Percentiles rank a stretch among this genome's conserved stretches.
Evolutionary conservation across 2,329 filamentous ascomycete species (phyloP).

Genomic region (Penicillium crustosum): DNA sequence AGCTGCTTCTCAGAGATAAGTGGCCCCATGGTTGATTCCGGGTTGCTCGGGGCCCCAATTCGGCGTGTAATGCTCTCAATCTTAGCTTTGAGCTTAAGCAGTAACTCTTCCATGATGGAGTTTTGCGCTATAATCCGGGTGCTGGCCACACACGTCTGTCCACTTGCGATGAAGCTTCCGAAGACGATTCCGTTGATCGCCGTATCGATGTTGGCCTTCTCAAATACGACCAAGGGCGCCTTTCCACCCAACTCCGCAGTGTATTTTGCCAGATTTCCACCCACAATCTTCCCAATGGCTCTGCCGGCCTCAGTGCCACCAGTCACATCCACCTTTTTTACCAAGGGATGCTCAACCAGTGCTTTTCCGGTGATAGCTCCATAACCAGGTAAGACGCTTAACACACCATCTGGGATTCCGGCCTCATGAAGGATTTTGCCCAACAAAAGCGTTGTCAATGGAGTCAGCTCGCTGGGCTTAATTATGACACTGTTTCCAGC

Average conservation of each 20-base stretch:
- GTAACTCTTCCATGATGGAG: constrained; percentile 40
- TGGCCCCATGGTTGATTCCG: constrained; percentile 21
- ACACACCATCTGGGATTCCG: constrained; percentile 45
- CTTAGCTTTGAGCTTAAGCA: constrained; percentile 43
- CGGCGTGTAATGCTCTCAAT: constrained; percentile 47
- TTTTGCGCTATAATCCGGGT: constrained; percentile 55
- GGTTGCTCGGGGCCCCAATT: constrained; percentile 19
- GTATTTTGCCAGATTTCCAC: constrained; percentile 35
- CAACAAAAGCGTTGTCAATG: constrained; percentile 44
- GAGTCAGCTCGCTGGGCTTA: constrained; percentile 45
- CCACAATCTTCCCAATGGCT: constrained; percentile 34
- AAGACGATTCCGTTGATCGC: constrained; percentile 39
- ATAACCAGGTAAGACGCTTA: constrained; percentile 54
- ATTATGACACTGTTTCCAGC: constrained; percentile 43
- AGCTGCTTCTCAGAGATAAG: constrained; percentile 20
- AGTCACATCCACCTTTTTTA: constrained; percentile 39
- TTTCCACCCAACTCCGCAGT: constrained; percentile 42
- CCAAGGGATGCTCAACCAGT: constrained; percentile 30
- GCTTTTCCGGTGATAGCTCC: constrained; percentile 48
- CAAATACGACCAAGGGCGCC: constrained; percentile 37
- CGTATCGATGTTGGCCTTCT: constrained; percentile 33
- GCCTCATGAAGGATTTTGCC: constrained; percentile 44
- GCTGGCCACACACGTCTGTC: constrained; percentile 58
- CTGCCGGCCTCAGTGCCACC: constrained; percentile 35
- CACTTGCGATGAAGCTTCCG: constrained; percentile 53